Percentiles rank a stretch among this genome's conserved stretches.
Conservation (phyloP, 495 filamentous ascomycete species). For the Evansstolkia leycettana region DNA sequence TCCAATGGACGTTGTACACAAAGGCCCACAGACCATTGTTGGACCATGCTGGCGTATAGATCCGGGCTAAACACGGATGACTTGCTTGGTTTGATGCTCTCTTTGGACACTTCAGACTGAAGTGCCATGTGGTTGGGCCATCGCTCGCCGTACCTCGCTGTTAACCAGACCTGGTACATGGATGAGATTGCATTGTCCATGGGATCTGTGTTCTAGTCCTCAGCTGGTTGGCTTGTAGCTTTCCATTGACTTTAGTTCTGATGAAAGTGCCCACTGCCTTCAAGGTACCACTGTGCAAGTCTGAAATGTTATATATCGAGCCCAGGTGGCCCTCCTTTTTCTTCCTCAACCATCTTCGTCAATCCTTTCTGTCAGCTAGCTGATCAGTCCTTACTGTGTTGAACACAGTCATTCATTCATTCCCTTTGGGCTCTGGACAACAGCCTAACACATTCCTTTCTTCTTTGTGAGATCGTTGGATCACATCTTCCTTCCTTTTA, state of each 20-base stretch:
- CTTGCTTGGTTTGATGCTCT: neutral
- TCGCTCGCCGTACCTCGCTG: neutral
- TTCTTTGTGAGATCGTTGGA: neutral
- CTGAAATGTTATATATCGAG: no score
- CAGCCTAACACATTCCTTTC: neutral
- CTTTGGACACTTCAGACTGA: neutral
- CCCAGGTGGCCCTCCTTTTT: no score
- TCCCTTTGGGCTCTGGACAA: neutral
- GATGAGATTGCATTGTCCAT: no score
- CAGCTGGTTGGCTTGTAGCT: no score
- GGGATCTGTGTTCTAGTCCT: no score
- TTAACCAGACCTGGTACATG: no score
- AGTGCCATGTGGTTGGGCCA: slow-evolving; percentile 1
- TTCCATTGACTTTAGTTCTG: no score
- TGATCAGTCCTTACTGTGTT: neutral
- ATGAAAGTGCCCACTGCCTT: no score
- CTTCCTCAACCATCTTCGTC: no score
- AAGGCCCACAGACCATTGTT: neutral
- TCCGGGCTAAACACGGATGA: neutral
- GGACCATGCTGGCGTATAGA: neutral
- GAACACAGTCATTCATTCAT: neutral
- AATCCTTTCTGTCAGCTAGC: neutral
- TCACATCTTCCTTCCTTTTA: slow-evolving; percentile 2
- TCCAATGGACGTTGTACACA: neutral
- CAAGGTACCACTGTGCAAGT: no score